phyloP scores from a whole-genome alignment of 805 yeast genomes.

The Sungouiozyma intestinalis region DNA sequence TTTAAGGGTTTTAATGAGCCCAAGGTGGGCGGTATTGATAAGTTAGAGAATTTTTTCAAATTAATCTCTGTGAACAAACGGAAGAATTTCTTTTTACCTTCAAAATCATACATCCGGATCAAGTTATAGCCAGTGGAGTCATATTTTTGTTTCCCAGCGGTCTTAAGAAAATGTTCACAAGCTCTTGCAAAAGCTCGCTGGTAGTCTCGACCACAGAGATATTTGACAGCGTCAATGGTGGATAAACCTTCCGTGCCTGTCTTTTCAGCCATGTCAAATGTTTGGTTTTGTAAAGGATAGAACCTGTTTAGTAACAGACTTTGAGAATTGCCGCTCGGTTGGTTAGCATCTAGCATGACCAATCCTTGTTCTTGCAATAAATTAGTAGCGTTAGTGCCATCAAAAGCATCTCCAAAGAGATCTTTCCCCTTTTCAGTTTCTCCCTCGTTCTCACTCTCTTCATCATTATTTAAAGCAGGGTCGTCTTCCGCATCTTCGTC shows the following conservation, averaged over 20 bases:
- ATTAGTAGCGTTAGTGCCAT: constrained; percentile 19
- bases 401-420: constrained; percentile 18
- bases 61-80: constrained; percentile 45
- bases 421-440: constrained; percentile 2
- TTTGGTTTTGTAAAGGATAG: constrained; percentile 57
- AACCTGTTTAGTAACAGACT: constrained; percentile 35
- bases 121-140: constrained; percentile 31
- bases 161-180: constrained; percentile 39
- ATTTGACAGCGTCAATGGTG: constrained; percentile 41
- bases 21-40: constrained; percentile 18
- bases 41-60: constrained; percentile 27
- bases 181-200: constrained; percentile 41
- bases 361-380: constrained; percentile 20
- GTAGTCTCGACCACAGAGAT: constrained; percentile 45
- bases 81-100: constrained; percentile 64
- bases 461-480: constrained; percentile 8
- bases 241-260: constrained; percentile 45
- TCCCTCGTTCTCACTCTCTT: constrained; percentile 2
- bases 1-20: constrained; percentile 1
- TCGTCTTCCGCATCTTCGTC: constrained; percentile 30
- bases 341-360: constrained; percentile 14
- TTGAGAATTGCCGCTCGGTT: constrained; percentile 1
- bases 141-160: constrained; percentile 27
- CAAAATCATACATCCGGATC: constrained; percentile 57
- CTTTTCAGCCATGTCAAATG: constrained; percentile 38